phyloP scores from a whole-genome alignment of 1,284 basidiomycete genomes.

The Heliocybe sulcata region DNA sequence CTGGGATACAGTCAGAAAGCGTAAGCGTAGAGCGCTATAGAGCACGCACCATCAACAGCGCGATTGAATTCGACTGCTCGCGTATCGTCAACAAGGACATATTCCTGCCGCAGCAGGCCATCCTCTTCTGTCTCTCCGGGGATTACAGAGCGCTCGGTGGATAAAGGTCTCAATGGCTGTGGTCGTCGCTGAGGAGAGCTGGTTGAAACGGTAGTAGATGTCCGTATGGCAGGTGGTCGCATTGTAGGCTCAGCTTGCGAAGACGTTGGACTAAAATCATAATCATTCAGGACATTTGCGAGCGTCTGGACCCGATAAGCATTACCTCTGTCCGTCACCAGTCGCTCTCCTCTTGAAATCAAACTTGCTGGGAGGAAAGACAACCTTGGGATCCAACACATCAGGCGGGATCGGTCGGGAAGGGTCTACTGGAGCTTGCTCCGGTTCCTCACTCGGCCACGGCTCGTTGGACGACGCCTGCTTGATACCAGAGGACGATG shows the following conservation, averaged over 20 bases:
- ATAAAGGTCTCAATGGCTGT: slow-evolving; percentile 24
- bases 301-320: neutral
- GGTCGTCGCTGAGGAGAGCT: neutral
- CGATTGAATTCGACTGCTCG: slow-evolving; percentile 71
- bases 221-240: neutral
- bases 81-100: slow-evolving; percentile 72
- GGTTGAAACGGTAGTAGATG: neutral
- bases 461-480: neutral
- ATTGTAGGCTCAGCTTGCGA: neutral
- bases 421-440: neutral
- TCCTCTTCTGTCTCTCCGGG: slow-evolving; percentile 82
- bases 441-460: neutral
- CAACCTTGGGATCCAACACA: slow-evolving; percentile 66
- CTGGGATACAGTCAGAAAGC: slow-evolving; percentile 28
- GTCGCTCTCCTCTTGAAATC: slow-evolving; percentile 46
- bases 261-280: neutral
- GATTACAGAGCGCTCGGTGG: slow-evolving; percentile 61
- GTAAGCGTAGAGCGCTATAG: slow-evolving; percentile 6
- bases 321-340: slow-evolving; percentile 10
- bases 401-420: slow-evolving; percentile 52
- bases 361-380: slow-evolving; percentile 75
- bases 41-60: slow-evolving; percentile 59
- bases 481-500: slow-evolving; percentile 2
- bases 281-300: neutral
- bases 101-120: slow-evolving; percentile 64